Base-by-base conservation (phyloP, 1,284 basidiomycete species). In the Pyrrhoderma noxium region DNA sequence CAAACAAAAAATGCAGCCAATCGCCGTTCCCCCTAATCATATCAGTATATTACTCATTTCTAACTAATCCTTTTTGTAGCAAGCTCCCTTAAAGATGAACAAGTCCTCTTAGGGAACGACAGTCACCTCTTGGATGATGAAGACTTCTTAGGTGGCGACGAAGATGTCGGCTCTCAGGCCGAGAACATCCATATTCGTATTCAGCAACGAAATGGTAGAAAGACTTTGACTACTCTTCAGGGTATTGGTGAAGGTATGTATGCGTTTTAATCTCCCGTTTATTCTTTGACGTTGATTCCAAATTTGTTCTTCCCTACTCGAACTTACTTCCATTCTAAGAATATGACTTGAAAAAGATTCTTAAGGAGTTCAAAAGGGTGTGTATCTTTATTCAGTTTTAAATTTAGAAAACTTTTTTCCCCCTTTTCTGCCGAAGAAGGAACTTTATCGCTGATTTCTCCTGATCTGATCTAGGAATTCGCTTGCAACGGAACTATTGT, bases 321-420 rank as follows among this genome's bases (percentile, higher is more conserved):
- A 40, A 5, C n/a, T 5, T 16, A 40, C 51, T n/a, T 25, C 54
- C 49, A 41, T 58, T n/a, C n/a, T 16, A 69, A 93, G 93, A 93
- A 73, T 99, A 95, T 73, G 93, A 99, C 71, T 80, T 86, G 57
- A 97, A 97, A 85, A 99, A 98, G 76, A 80, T 99, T 58, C 77
- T 99, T 70, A 98, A 99, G 72, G 93, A 91, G 19, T 98, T 99
- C 79, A 99, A 99, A 82, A 96, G 95, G 83, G 89, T 85, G 58
- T 48, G 54, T 57, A 27, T 14, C 2, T 41, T 34, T 25, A 19
- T 48, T 38, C 9, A 48, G 47, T 14, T 22, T 8, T 23, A 41
- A 36, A 44, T 48, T 43, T 42, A 46, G 31, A 47, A 11, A 25
- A 39, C 16, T 16, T 9, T 37, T 9, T 37, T 37, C 16, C 11